Evolutionary conservation across 345 rosid species (phyloP), one percentile per base, ranked within the genome.

Genomic region (Triadica sebifera): DNA sequence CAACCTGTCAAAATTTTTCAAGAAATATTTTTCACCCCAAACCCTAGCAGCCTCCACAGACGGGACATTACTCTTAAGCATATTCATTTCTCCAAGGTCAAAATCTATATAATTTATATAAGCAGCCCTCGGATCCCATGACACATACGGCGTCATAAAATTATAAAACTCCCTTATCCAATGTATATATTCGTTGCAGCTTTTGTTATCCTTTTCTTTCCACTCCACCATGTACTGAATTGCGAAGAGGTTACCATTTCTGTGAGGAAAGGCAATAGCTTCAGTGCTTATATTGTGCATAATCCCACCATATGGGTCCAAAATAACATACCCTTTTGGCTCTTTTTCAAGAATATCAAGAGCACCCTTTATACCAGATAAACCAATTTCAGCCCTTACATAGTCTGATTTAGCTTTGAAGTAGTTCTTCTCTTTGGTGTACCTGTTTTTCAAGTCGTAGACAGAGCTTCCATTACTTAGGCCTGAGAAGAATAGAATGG

Each of bases 11-110:
- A 69, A 79, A 15, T 79, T 79, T n/a, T 39, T 65, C 78, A 79
- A 49, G 61, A 79, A 79, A 41, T 79, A 79, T 47, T 74, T 79
- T 45, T 79, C 82, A 13, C 82, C 82, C 82, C 82, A 79, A 70
- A 47, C 75, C 71, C 78, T 74, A 49, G 82, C 78, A 22, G n/a
- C 25, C 43, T 74, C 68, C 22, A 69, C n/a, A 60, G 52, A 4
- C 43, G 65, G 65, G 17, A 49, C 55, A 25, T 0, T 37, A 6
- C 10, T 59, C n/a, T n/a, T n/a, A n/a, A 41, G 3, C 70, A 29
- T 1, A 25, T 46, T 67, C 70, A 52, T 70, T 11, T 34, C 68
- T 29, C 82, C 82, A 38, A 79, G 57, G 60, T 79, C 82, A 57
- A 79, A 69, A 50, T 79, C 82, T 50, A 79, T 63, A 61, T 74